phyloP scores from a whole-genome alignment of 2,329 filamentous ascomycete genomes.

The Reticulascus tulasneorum region DNA sequence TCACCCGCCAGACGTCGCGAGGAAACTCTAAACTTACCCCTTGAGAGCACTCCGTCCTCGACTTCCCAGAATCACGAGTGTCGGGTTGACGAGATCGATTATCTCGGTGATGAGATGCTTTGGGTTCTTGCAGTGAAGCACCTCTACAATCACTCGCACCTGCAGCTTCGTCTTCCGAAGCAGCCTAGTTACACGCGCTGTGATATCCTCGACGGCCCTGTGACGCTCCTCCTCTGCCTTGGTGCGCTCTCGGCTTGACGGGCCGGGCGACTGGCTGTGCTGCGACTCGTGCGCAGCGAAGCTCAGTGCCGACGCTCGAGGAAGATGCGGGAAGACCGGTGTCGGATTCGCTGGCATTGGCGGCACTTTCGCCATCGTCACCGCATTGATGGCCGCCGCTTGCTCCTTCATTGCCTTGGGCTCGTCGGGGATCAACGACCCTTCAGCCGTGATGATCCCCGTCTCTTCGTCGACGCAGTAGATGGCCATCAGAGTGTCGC shows the following conservation, averaged over 20 bases:
- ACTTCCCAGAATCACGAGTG: constrained; percentile 88
- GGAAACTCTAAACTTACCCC: constrained; percentile 56
- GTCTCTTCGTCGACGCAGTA: constrained; percentile 91
- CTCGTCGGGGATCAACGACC: constrained; percentile 64
- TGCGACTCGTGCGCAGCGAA: constrained; percentile 25
- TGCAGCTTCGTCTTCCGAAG: constrained; percentile 89
- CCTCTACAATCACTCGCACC: constrained; percentile 89
- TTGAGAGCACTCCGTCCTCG: constrained; percentile 88
- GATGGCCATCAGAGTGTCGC: constrained; percentile 88
- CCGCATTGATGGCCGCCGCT: constrained; percentile 64
- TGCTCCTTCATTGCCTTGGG: constrained; percentile 72
- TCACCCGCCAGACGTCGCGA: background rate
- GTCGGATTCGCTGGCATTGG: constrained; percentile 15
- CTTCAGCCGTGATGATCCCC: constrained; percentile 46
- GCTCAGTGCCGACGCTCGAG: constrained; percentile 30
- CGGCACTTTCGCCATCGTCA: constrained; percentile 41
- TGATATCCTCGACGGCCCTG: constrained; percentile 78
- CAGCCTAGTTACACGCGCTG: constrained; percentile 77
- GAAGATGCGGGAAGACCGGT: constrained; percentile 25
- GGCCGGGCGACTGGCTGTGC: constrained; percentile 42
- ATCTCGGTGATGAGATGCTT: constrained; percentile 96
- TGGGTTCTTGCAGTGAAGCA: constrained; percentile 96
- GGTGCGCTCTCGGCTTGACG: constrained; percentile 43
- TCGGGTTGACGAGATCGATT: constrained; percentile 89
- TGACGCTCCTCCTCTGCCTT: constrained; percentile 75